Conservation (phyloP, 371 early-diverging fungal species). For the Smittium mucronatum region DNA sequence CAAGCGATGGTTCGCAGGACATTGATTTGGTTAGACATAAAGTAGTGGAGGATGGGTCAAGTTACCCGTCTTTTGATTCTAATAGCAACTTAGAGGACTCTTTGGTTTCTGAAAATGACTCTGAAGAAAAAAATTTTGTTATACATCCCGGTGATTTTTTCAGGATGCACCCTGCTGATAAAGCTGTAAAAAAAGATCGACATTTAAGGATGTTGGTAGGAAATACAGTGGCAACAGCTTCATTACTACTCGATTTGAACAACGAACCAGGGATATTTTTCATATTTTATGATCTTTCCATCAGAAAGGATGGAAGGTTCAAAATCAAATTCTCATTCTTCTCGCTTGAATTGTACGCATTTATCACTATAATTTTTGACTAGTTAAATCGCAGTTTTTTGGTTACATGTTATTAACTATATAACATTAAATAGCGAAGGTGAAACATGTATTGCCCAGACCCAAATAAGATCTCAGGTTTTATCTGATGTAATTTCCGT, state of each 20-base stretch:
- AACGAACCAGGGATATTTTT: conserved; percentile 49
- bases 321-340: conserved; percentile 33
- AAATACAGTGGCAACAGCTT: conserved; percentile 50
- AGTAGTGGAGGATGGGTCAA: conserved; percentile 16
- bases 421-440: no score
- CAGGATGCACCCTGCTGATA: conserved; percentile 9
- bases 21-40: conserved; percentile 41
- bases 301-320: conserved; percentile 37
- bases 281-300: conserved; percentile 36
- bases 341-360: conserved; percentile 22
- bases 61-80: conserved; percentile 6
- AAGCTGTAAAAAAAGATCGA: conserved; percentile 5
- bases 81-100: neutral
- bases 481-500: conserved; percentile 40
- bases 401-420: neutral
- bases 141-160: conserved; percentile 19
- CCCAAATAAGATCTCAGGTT: conserved; percentile 23
- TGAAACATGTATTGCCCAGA: conserved; percentile 24
- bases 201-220: conserved; percentile 47
- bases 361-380: neutral
- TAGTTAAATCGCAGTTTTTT: neutral
- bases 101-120: neutral
- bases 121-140: conserved; percentile 17
- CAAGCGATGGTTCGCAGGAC: conserved; percentile 33
- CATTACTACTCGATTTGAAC: conserved; percentile 43